phyloP scores from a whole-genome alignment of 148 eudicot species.

The Camellia lanceoleosa region DNA sequence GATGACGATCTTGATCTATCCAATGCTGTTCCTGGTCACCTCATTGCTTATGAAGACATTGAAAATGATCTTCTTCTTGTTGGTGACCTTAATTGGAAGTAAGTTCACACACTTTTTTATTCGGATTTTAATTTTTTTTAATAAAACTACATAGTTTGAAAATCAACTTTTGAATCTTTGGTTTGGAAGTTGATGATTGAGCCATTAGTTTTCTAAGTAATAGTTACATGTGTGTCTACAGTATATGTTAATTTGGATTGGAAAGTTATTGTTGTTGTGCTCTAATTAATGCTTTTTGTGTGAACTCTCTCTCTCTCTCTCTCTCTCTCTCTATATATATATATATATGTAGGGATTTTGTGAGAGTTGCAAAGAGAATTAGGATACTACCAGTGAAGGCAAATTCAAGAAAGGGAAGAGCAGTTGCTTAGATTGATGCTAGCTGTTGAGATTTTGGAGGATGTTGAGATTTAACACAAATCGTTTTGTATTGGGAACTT shows the following conservation, averaged over 20 bases:
- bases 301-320: background rate
- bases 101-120: slow-evolving; percentile 16
- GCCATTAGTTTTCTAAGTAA: too few species aligned
- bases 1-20: slow-evolving; percentile 39
- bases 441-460: slow-evolving; percentile 1
- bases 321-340: background rate
- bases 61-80: slow-evolving; percentile 90
- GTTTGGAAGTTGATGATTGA: too few species aligned
- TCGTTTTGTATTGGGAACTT: background rate
- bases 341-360: slow-evolving; percentile 55
- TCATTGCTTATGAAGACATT: slow-evolving; percentile 80
- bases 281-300: background rate
- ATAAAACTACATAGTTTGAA: too few species aligned
- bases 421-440: slow-evolving; percentile 5
- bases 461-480: background rate
- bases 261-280: too few species aligned
- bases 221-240: background rate
- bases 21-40: slow-evolving; percentile 75
- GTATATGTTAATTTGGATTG: background rate
- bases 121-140: too few species aligned
- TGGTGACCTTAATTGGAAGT: slow-evolving; percentile 92
- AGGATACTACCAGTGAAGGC: slow-evolving; percentile 70
- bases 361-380: slow-evolving; percentile 79
- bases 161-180: too few species aligned
- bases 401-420: slow-evolving; percentile 48